A percentile compares a stretch with the other conserved stretches of the same genome.
Evolutionary conservation across 2,329 filamentous ascomycete genomes (phyloP).

Genomic region (Allantophomopsis lycopodina): DNA sequence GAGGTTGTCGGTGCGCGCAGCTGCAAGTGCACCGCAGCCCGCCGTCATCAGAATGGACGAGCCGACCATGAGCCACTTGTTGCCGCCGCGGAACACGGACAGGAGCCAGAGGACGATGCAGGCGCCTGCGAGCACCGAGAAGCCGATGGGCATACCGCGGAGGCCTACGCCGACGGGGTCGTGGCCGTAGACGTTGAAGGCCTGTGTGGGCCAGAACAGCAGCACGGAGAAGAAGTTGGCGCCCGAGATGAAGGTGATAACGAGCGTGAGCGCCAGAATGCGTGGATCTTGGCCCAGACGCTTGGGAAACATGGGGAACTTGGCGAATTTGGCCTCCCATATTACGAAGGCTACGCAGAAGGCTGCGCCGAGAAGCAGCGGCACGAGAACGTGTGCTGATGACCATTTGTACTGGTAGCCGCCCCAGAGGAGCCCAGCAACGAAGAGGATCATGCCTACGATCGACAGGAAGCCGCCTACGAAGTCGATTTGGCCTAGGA

Average conservation of each 20-base stretch:
- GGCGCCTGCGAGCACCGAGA: conserved; percentile 45
- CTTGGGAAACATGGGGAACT: conserved; percentile 27
- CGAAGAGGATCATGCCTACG: conserved; percentile 32
- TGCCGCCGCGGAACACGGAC: conserved; percentile 38
- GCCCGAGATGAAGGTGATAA: conserved; percentile 41
- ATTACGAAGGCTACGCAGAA: conserved; percentile 29
- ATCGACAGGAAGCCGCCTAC: conserved; percentile 35
- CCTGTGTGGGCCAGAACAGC: conserved; percentile 47
- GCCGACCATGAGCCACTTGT: conserved; percentile 40
- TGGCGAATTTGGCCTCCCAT: conserved; percentile 34
- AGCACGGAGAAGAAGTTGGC: conserved; percentile 38
- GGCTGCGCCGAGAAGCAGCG: conserved; percentile 27
- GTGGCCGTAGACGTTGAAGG: conserved; percentile 50
- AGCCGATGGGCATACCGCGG: conserved; percentile 46
- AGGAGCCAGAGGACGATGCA: conserved; percentile 41
- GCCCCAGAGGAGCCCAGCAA: conserved; percentile 40
- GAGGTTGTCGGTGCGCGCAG: conserved; percentile 35
- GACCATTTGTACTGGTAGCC: conserved; percentile 23
- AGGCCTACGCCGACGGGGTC: conserved; percentile 46
- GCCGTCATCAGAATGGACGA: conserved; percentile 50
- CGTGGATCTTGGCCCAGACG: conserved; percentile 36
- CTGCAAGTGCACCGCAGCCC: conserved; percentile 38
- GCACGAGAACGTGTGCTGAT: conserved; percentile 24
- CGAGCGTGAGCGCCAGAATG: conserved; percentile 31
- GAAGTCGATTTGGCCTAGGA: conserved; percentile 32